These are phyloP conservation scores for Fagus crenata DNA, from an alignment of 306 rosid species.

Conservation along the genomic window DNA sequence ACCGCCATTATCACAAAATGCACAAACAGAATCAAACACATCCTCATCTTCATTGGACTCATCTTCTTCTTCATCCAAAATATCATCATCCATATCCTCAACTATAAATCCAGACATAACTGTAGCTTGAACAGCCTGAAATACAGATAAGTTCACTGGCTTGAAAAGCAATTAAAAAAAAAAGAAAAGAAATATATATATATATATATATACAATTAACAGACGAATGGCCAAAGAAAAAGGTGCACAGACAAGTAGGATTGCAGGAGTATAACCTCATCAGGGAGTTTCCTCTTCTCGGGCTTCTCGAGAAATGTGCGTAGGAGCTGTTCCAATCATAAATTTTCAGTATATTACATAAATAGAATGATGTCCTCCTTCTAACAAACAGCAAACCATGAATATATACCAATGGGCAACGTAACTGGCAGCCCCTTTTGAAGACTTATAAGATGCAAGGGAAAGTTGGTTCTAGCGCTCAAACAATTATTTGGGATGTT, in stretches of 20 bases:
- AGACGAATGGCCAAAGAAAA: conserved; percentile 7
- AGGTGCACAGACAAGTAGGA: conserved; percentile 20
- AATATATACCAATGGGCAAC: not conserved
- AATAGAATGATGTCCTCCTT: not conserved
- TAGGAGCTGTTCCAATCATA: conserved; percentile 63
- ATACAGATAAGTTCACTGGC: conserved; percentile 13
- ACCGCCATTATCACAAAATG: conserved; percentile 93
- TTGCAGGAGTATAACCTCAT: conserved; percentile 53
- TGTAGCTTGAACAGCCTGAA: conserved; percentile 61
- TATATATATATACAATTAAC: not conserved
- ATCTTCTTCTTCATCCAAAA: conserved; percentile 51
- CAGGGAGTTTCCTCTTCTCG: conserved; percentile 41
- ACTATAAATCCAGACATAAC: conserved; percentile 66
- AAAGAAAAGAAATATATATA: not conserved
- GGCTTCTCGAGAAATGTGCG: conserved; percentile 50
- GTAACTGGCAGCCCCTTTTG: too few species aligned
- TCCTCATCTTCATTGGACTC: conserved; percentile 59
- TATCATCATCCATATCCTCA: conserved; percentile 53
- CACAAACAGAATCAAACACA: conserved; percentile 80
- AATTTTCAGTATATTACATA: conserved; percentile 16
- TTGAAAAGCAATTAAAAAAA: conserved; percentile 20
- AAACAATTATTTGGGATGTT: too few species aligned
- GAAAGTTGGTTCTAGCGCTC: too few species aligned
- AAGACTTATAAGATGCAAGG: too few species aligned
- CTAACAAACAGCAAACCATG: not conserved